These are phyloP conservation scores for Scutellaria galericulata DNA, from an alignment of 257 asterid genomes.

Conservation along the genomic window DNA sequence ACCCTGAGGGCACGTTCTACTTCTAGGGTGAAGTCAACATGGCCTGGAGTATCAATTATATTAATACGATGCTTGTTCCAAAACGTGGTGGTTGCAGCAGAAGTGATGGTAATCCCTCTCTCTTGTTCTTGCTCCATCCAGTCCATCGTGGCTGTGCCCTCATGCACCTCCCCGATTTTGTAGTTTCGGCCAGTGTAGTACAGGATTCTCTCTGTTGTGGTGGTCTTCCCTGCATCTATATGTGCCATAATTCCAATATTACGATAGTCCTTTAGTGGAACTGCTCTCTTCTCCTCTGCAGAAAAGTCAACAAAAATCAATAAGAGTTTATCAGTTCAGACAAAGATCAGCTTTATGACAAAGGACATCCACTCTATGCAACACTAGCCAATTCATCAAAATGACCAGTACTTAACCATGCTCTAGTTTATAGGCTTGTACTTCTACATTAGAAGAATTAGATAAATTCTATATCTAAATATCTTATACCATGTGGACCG, in stretches of 20 bases:
- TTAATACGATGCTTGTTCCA: slow-evolving; percentile 98
- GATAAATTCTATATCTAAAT: neutral
- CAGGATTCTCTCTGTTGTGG: slow-evolving; percentile 85
- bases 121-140: slow-evolving; percentile 99
- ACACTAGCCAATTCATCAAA: neutral
- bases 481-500: neutral
- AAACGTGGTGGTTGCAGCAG: slow-evolving; percentile 92
- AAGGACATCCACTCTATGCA: neutral
- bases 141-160: slow-evolving; percentile 99
- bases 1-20: slow-evolving; percentile 98
- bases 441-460: neutral
- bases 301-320: slow-evolving; percentile 19
- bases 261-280: slow-evolving; percentile 86
- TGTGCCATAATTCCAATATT: slow-evolving; percentile 99
- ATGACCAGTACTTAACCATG: slow-evolving; percentile 9
- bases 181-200: slow-evolving; percentile 92
- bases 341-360: neutral
- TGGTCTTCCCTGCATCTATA: slow-evolving; percentile 98
- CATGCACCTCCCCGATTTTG: slow-evolving; percentile 98
- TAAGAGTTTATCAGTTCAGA: slow-evolving; percentile 1
- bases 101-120: slow-evolving; percentile 93
- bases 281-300: slow-evolving; percentile 74
- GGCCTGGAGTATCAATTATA: slow-evolving; percentile 97
- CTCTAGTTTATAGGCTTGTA: neutral
- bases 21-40: slow-evolving; percentile 96